Base-by-base conservation (phyloP, 768 basidiomycete species). In the Mycena galericulata region DNA sequence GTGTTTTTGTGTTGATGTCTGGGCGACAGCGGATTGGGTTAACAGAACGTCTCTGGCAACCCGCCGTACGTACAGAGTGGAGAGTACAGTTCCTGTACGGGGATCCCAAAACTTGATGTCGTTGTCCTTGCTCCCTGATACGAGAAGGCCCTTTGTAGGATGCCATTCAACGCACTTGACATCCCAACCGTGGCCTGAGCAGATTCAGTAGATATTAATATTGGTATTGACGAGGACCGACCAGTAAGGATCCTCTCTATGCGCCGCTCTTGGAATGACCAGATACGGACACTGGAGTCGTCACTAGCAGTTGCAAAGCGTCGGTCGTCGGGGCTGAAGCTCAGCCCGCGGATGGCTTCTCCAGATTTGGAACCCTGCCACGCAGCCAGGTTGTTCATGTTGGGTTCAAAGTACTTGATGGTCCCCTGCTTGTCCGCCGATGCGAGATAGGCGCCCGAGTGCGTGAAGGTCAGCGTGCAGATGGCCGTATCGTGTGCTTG, bases 91-190 rank as follows among this genome's bases (percentile, higher is more conserved):
- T 38, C 93, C 95, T 12, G 95, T 95, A 40, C 98, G 87, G 24
- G 98, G 98, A 78, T 99, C 98, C 98, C 98, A 99, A 81, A 99
- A 99, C 75, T 99, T 99, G 80, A 99, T 95, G 73, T 95, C 89
- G 79, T 98, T 98, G 80, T 99, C 98, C 80, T 99, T 99, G 73
- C 94, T 95, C 27, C 98, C 98, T 4, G 95, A 96, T 7, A 94
- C 96, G 24, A 99, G 87, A 11, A 99, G 84, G 12, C 97, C 97
- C 80, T 99, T 98, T 0, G 93, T 95, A 6, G 96, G 96, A 81
- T 99, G 98, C 98, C 98, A 99, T 82, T 98, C 93, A 1, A 98
- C 96, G 67, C 96, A 98, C 76, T 97, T 94, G 24, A 99, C 98
- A 74, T 99, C 98, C 96, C 97, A 98, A 6, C 97, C 96, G 74